These are phyloP conservation scores for Picea glauca DNA, from an alignment of 75 land plant genomes.

Conservation along the genomic window DNA sequence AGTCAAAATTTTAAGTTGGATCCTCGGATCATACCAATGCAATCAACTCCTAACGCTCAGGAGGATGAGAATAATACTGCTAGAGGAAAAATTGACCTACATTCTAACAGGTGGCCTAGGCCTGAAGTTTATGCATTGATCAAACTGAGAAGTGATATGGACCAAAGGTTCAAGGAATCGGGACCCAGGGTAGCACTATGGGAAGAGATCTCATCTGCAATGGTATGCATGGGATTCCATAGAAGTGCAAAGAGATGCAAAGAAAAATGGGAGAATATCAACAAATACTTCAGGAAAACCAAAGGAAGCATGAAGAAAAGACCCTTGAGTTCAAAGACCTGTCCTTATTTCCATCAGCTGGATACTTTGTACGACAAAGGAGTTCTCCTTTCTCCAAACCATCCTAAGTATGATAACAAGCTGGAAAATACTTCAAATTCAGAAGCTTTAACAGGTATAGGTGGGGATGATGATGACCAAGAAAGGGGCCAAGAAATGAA, in stretches of 20 bases:
- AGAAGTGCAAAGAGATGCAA: constrained; percentile 71
- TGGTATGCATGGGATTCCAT: constrained; percentile 51
- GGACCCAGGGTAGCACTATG: constrained; percentile 66
- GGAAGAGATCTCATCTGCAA: constrained; percentile 61
- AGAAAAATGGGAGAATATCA: constrained; percentile 92
- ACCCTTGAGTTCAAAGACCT: constrained; percentile 51
- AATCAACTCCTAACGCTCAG: not conserved
- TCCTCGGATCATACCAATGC: not conserved
- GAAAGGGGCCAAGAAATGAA: not conserved
- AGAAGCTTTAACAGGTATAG: not conserved
- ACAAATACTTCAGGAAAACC: constrained; percentile 79
- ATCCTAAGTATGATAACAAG: not conserved
- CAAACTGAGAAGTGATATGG: constrained; percentile 48
- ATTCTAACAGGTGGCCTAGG: constrained; percentile 60
- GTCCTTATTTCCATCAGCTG: constrained; percentile 72
- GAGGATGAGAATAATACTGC: not conserved
- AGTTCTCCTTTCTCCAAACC: not conserved
- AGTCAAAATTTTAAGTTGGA: constrained; percentile 46
- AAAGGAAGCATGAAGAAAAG: constrained; percentile 36
- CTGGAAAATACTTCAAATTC: constrained; percentile 1
- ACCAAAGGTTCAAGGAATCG: constrained; percentile 39
- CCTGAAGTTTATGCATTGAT: constrained; percentile 68
- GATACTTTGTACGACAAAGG: constrained; percentile 35
- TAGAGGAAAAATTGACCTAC: not conserved
- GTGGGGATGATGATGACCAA: not conserved